Percentiles rank a stretch among this genome's conserved stretches.
These are phyloP conservation scores for Lepidium aucheri DNA, from an alignment of 345 rosid species.

Conservation along the genomic window DNA sequence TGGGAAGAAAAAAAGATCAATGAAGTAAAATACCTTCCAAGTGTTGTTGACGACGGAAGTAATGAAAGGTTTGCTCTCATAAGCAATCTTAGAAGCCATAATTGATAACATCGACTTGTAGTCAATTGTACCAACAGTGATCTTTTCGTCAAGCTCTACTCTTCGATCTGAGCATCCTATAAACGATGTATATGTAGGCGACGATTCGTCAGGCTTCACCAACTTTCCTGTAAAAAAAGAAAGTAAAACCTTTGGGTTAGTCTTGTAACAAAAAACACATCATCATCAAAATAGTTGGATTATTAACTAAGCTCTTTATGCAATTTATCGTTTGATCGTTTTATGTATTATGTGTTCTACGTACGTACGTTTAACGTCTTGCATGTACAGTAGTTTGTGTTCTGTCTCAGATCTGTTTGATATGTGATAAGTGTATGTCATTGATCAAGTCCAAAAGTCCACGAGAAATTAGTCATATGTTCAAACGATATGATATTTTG, in stretches of 20 bases:
- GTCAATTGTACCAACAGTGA: constrained; percentile 20
- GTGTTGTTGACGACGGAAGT: constrained; percentile 17
- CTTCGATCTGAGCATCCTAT: constrained; percentile 34
- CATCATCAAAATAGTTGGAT: neutral
- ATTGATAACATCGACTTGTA: constrained; percentile 39
- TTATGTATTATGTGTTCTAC: neutral
- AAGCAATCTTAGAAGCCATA: constrained; percentile 51
- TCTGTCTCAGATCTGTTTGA: neutral
- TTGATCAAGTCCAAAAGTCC: neutral
- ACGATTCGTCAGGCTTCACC: constrained; percentile 33
- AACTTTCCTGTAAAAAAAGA: constrained; percentile 30
- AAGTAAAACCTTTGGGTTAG: neutral
- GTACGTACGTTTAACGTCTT: neutral
- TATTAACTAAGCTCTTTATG: neutral
- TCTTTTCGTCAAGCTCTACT: constrained; percentile 33
- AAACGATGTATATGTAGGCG: constrained; percentile 31
- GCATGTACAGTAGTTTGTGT: neutral
- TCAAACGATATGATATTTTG: neutral
- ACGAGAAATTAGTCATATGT: neutral
- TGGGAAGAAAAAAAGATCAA: neutral
- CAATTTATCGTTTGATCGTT: neutral
- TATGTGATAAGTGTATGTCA: neutral
- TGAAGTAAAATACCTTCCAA: constrained; percentile 34
- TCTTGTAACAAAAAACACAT: neutral
- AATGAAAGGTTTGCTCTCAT: constrained; percentile 38